Evolutionary conservation across 208 protist species (phyloP).

Genomic region (Leishmania lainsoni): DNA sequence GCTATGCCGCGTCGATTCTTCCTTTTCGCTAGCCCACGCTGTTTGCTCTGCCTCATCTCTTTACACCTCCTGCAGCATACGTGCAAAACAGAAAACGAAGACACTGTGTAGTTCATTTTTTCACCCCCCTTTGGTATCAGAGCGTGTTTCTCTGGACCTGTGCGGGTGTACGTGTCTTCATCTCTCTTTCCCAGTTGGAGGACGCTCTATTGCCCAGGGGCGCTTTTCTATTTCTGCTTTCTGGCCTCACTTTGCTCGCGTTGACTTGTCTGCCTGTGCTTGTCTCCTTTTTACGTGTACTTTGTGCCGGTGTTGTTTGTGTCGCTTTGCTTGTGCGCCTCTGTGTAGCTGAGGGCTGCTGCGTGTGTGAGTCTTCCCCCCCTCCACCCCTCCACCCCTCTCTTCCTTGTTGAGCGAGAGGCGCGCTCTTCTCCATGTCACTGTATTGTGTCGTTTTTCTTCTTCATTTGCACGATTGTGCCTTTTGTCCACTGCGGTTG

Average conservation of each 20-base stretch:
- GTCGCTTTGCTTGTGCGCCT: background rate
- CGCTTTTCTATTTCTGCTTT: background rate
- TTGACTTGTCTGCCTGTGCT: background rate
- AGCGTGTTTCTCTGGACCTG: background rate
- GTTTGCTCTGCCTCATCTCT: background rate
- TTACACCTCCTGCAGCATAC: background rate
- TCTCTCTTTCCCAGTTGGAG: background rate
- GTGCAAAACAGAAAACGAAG: background rate
- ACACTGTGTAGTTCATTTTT: background rate
- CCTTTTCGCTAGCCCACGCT: background rate
- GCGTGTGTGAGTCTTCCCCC: background rate
- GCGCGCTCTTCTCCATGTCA: background rate
- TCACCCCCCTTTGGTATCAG: background rate
- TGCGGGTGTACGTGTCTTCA: background rate
- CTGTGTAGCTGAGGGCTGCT: background rate
- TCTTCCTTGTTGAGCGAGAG: background rate
- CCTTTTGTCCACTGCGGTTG: background rate
- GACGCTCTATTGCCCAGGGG: background rate
- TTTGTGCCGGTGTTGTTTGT: background rate
- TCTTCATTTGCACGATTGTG: background rate
- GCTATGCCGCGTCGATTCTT: background rate
- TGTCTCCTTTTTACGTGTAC: background rate
- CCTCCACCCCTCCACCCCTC: background rate
- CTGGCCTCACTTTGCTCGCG: too few species aligned
- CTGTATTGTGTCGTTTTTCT: background rate